These are phyloP conservation scores for Fusarium sp. DNA, from an alignment of 2,329 filamentous ascomycete species.

Conservation along the genomic window DNA sequence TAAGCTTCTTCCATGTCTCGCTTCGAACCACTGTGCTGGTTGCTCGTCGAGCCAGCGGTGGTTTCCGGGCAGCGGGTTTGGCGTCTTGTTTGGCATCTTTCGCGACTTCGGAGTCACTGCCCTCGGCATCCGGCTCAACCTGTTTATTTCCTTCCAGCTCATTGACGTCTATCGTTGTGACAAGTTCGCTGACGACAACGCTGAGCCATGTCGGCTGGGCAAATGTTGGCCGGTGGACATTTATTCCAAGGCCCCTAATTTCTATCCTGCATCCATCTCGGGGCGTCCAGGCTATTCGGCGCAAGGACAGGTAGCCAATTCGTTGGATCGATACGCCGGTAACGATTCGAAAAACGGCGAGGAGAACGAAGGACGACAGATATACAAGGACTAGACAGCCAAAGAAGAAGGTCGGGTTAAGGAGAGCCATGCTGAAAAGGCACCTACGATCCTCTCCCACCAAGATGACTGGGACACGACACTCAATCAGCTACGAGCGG, in stretches of 20 bases:
- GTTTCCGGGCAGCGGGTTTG: conserved; percentile 41
- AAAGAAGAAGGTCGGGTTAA: conserved; percentile 84
- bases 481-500: conserved; percentile 39
- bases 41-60: conserved; percentile 29
- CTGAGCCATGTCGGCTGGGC: conserved; percentile 97
- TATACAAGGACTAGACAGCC: conserved; percentile 88
- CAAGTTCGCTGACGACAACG: conserved; percentile 85
- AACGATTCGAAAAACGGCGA: conserved; percentile 90
- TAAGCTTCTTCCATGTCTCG: conserved; percentile 84
- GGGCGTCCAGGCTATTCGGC: conserved; percentile 89
- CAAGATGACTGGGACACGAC: conserved; percentile 37
- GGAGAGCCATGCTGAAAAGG: conserved; percentile 66
- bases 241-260: conserved; percentile 87
- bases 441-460: conserved; percentile 42
- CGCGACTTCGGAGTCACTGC: conserved; percentile 44
- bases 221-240: conserved; percentile 93
- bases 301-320: conserved; percentile 90
- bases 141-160: conserved; percentile 67
- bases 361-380: conserved; percentile 90
- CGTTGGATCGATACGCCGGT: conserved; percentile 97
- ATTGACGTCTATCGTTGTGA: conserved; percentile 82
- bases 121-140: conserved; percentile 37
- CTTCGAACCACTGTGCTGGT: conserved; percentile 59
- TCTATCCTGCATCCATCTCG: conserved; percentile 90
- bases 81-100: conserved; percentile 42